Conservation (phyloP, 805 yeast species). For the Wickerhamomyces tratensis region DNA sequence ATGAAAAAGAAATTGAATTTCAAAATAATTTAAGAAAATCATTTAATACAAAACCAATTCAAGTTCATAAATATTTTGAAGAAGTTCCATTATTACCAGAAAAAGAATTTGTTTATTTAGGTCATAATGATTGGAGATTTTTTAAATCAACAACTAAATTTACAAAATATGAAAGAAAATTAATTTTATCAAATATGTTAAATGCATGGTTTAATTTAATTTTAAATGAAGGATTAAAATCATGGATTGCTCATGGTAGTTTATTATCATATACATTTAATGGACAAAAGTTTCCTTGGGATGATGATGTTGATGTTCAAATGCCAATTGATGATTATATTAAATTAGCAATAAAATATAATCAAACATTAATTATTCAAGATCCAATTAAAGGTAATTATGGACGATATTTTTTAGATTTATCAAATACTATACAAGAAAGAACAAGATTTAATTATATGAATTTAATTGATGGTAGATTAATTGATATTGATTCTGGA, state of each 20-base stretch:
- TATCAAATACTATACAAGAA: constrained; percentile 37
- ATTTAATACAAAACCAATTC: constrained; percentile 1
- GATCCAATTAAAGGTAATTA: constrained; percentile 26
- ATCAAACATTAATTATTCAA: constrained; percentile 37
- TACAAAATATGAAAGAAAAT: constrained; percentile 25
- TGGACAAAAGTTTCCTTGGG: constrained; percentile 51
- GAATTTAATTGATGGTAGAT: constrained; percentile 64
- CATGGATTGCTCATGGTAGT: constrained; percentile 55
- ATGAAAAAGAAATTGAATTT: no score
- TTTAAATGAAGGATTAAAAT: constrained; percentile 27
- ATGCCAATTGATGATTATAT: constrained; percentile 35
- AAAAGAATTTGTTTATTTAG: constrained; percentile 6
- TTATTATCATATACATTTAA: constrained; percentile 49
- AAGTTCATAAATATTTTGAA: constrained; percentile 25
- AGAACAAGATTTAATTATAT: constrained; percentile 47
- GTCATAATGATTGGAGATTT: constrained; percentile 50
- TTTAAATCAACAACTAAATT: constrained; percentile 34
- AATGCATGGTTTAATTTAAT: constrained; percentile 41
- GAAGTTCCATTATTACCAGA: constrained; percentile 10
- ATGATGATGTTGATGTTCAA: constrained; percentile 49
- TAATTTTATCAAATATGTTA: constrained; percentile 32
- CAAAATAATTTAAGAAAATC: no score
- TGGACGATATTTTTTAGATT: constrained; percentile 38
- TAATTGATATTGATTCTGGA: constrained; percentile 63
- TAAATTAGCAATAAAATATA: constrained; percentile 32